These are phyloP conservation scores for Myxozyma mucilagina DNA, from an alignment of 805 yeast species.

Conservation along the genomic window DNA sequence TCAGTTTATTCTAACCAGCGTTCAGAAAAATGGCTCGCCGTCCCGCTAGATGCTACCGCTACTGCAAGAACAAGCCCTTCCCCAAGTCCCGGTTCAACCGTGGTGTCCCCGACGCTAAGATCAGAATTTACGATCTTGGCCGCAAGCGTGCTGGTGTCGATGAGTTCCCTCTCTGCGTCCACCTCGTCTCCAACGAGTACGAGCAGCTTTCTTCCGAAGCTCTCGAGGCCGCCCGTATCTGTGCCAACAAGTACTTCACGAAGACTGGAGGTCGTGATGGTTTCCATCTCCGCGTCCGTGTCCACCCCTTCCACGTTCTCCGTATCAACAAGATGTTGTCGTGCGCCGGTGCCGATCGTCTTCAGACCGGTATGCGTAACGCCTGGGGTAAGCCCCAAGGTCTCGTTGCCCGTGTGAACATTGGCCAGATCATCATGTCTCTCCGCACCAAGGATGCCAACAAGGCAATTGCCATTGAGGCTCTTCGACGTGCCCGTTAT, in stretches of 20 bases:
- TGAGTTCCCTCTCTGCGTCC: slow-evolving; percentile 99
- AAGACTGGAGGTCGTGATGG: slow-evolving; percentile 97
- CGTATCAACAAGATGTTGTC: slow-evolving; percentile 99
- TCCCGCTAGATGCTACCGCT: slow-evolving; percentile 99
- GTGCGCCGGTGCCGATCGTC: slow-evolving; percentile 99
- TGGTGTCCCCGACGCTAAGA: slow-evolving; percentile 99
- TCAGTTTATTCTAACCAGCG: not conserved
- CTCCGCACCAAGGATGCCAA: slow-evolving; percentile 97
- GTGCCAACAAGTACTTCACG: slow-evolving; percentile 99
- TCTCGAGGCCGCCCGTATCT: slow-evolving; percentile 99
- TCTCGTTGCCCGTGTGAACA: slow-evolving; percentile 98
- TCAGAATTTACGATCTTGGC: slow-evolving; percentile 98
- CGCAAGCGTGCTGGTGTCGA: slow-evolving; percentile 99
- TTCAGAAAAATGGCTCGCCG: slow-evolving; percentile 91
- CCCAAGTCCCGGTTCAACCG: slow-evolving; percentile 99
- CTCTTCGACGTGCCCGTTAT: slow-evolving; percentile 99
- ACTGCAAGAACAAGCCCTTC: slow-evolving; percentile 99
- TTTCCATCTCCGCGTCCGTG: slow-evolving; percentile 99
- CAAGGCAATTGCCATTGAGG: slow-evolving; percentile 98
- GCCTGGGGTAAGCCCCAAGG: slow-evolving; percentile 99
- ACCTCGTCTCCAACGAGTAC: slow-evolving; percentile 97
- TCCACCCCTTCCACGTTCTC: slow-evolving; percentile 99
- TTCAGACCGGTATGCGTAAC: slow-evolving; percentile 99
- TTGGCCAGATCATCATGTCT: slow-evolving; percentile 97
- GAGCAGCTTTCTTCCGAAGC: slow-evolving; percentile 99